Percentiles rank a stretch among this genome's conserved stretches.
Evolutionary conservation across 768 basidiomycete genomes (phyloP).

Genomic region (Calocybe cyanea): DNA sequence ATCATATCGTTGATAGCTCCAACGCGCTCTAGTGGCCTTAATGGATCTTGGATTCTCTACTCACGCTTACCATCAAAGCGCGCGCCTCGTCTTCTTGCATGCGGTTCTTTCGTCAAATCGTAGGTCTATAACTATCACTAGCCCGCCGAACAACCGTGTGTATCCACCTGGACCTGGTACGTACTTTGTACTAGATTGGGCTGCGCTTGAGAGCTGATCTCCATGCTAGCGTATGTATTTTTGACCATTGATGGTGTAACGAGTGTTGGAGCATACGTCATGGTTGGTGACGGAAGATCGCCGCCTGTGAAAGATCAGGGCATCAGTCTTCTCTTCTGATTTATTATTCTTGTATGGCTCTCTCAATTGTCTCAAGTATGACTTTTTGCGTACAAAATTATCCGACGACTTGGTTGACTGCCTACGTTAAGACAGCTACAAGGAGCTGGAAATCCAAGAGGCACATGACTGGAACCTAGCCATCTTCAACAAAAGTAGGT

Average conservation of each 20-base stretch:
- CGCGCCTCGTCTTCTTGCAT: slow-evolving; percentile 30
- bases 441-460: too few relatives aligned
- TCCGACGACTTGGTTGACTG: too few relatives aligned
- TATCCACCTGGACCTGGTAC: slow-evolving; percentile 36
- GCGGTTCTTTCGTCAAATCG: slow-evolving; percentile 26
- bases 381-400: too few relatives aligned
- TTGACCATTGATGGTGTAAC: slow-evolving; percentile 31
- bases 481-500: too few relatives aligned
- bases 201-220: background rate
- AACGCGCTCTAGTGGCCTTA: slow-evolving; percentile 35
- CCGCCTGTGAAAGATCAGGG: slow-evolving; percentile 35
- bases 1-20: too few relatives aligned
- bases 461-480: too few relatives aligned
- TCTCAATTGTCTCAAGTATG: too few relatives aligned
- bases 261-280: slow-evolving; percentile 28
- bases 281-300: slow-evolving; percentile 34
- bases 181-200: slow-evolving; percentile 12
- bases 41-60: slow-evolving; percentile 23
- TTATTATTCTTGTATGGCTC: too few relatives aligned
- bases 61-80: slow-evolving; percentile 31
- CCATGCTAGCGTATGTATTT: slow-evolving; percentile 26
- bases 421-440: too few relatives aligned
- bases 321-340: slow-evolving; percentile 9
- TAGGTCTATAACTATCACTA: slow-evolving; percentile 28
- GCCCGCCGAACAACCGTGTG: slow-evolving; percentile 30